Conservation (phyloP, 805 yeast genomes). For the Schizosaccharomyces lindneri region DNA sequence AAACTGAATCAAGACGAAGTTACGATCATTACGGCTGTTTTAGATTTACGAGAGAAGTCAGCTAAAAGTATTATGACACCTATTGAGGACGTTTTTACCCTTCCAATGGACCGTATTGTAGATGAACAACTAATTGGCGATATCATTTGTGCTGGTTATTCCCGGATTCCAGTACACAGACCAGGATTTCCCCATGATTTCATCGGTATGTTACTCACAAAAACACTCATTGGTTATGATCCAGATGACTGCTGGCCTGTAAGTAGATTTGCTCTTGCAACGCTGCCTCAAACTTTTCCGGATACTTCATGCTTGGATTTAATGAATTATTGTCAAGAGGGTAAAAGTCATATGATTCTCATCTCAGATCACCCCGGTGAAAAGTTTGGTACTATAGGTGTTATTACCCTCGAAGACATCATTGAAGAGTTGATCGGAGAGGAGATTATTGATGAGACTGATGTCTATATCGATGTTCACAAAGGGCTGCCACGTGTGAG, state of each 20-base stretch:
- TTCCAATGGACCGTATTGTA: slow-evolving; percentile 57
- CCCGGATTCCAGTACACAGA: slow-evolving; percentile 77
- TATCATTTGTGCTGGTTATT: slow-evolving; percentile 80
- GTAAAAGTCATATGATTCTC: slow-evolving; percentile 90
- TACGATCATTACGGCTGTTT: slow-evolving; percentile 77
- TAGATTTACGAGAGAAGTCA: slow-evolving; percentile 77
- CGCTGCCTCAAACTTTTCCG: slow-evolving; percentile 79
- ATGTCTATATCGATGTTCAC: slow-evolving; percentile 75
- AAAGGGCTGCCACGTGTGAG: slow-evolving; percentile 41
- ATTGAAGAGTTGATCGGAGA: slow-evolving; percentile 94
- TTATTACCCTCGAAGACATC: slow-evolving; percentile 85
- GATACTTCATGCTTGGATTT: slow-evolving; percentile 85
- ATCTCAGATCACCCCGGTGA: slow-evolving; percentile 69
- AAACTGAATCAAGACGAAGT: slow-evolving; percentile 85
- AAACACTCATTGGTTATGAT: slow-evolving; percentile 81
- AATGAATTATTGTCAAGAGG: slow-evolving; percentile 88
- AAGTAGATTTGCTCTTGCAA: slow-evolving; percentile 80
- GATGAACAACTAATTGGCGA: slow-evolving; percentile 71
- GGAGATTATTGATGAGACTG: slow-evolving; percentile 89
- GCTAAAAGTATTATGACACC: slow-evolving; percentile 86
- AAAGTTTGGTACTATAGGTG: slow-evolving; percentile 61
- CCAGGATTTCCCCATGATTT: slow-evolving; percentile 77
- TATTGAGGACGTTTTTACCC: slow-evolving; percentile 63
- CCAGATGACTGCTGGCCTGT: slow-evolving; percentile 90
- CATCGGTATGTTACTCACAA: slow-evolving; percentile 81